Evolutionary conservation across 192 early-diverging fungal genomes (phyloP).

Genomic region (Rhizoclosmatium sp.): DNA sequence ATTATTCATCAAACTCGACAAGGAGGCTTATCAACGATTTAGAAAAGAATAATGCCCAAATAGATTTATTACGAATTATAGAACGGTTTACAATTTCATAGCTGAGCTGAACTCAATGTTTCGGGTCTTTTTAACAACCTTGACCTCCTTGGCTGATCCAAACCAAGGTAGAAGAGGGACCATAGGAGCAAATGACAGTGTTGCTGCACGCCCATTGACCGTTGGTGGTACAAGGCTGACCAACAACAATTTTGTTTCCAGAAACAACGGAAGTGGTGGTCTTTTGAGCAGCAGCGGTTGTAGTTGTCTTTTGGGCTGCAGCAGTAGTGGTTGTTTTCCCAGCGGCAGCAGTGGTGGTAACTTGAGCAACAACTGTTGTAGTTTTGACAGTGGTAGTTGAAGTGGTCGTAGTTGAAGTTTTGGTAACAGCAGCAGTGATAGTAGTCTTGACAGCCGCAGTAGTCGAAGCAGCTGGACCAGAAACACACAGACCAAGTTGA

Average conservation of each 20-base stretch:
- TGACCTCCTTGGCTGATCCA: no score
- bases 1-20: slow-evolving; percentile 20
- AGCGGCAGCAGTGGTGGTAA: neutral
- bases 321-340: neutral
- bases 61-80: no score
- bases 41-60: no score
- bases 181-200: neutral
- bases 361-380: neutral
- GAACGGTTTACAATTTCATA: no score
- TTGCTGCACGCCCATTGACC: neutral
- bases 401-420: neutral
- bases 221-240: neutral
- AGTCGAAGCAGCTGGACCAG: neutral
- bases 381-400: neutral
- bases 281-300: neutral
- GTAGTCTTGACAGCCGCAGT: neutral
- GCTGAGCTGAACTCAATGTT: no score
- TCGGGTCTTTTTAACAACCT: no score
- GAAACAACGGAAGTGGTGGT: neutral
- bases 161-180: no score
- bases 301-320: neutral
- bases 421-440: neutral
- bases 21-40: no score
- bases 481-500: slow-evolving; percentile 10
- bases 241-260: neutral